Evolutionary conservation across 768 basidiomycete genomes (phyloP), one percentile per base, ranked within the genome.

Genomic region (Krasilnikovozyma curviuscula): DNA sequence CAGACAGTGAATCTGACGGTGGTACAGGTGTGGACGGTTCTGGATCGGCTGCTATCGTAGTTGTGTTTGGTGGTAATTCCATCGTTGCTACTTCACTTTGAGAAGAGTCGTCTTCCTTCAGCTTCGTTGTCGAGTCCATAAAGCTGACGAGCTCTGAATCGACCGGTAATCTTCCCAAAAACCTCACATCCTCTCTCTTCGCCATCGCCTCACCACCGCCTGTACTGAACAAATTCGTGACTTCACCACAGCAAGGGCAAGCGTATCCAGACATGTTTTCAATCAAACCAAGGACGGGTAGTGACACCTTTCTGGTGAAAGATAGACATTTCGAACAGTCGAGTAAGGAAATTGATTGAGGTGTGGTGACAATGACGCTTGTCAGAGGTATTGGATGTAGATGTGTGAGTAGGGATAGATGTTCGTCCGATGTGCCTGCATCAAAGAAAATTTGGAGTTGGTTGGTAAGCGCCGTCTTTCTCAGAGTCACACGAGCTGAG

Each of bases 221-320:
- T 4, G 77, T 80, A 7, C 88, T 93, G 64, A 97, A 98, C 46
- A 93, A 75, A 63, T 91, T 84, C 68, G 78, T 84, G 56, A 95
- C 70, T 64, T 95, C 89, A 14, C 84, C 84, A 62, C 93, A 97
- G 61, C 89, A 93, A 38, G 93, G 93, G 51, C 91, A 97, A 18
- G 81, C 82, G 66, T 93, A 97, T 42, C 93, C 93, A 55, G 84
- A 83, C 93, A 97, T 97, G 67, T 97, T 98, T 63, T 97, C 93
- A 57, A 98, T 78, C 42, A 98, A 64, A 8, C 93, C 93, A 48
- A 91, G 68, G 30, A 98, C 78, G 13, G 81, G 86, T 12, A 97
- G 69, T 43, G 75, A 73, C 55, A 88, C 81, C 8, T 83, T 75
- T 16, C 81, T 81, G 13, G 89, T 83, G 67, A 98, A 98, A 33